Conservation (phyloP, 1,284 basidiomycete genomes). For the Fomes fomentarius region DNA sequence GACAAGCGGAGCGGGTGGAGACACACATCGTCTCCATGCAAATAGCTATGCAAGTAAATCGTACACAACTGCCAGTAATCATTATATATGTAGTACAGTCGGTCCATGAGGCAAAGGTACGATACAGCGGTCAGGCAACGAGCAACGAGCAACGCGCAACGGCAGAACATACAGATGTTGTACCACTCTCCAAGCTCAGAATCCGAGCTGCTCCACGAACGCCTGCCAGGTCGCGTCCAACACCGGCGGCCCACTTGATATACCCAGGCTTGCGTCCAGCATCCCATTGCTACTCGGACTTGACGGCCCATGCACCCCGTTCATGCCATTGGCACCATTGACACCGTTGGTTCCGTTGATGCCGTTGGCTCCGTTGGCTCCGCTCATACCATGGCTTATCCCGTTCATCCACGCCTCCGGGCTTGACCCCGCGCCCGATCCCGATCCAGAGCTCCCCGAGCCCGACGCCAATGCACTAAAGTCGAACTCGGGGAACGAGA, state of each 20-base stretch:
- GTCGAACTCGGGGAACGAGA: conserved; percentile 25
- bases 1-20: too few relatives aligned
- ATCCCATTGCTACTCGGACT: background rate
- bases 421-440: background rate
- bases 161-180: background rate
- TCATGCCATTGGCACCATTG: background rate
- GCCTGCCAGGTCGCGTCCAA: conserved; percentile 67
- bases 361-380: background rate
- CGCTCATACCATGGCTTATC: background rate
- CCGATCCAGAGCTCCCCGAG: background rate
- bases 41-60: too few relatives aligned
- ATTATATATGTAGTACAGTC: too few relatives aligned
- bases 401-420: conserved; percentile 2
- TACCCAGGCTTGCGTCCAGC: background rate
- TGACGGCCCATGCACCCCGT: conserved; percentile 1
- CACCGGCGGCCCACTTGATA: conserved; percentile 25
- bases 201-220: conserved; percentile 71
- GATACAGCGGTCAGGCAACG: too few relatives aligned
- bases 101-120: too few relatives aligned
- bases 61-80: background rate
- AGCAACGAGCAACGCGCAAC: too few relatives aligned
- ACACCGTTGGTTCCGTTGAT: background rate
- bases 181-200: conserved; percentile 33
- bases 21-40: background rate
- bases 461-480: conserved; percentile 6